Evolutionary conservation across 768 basidiomycete species (phyloP), one percentile per base, ranked within the genome.

Genomic region (Mycena leptocephala): DNA sequence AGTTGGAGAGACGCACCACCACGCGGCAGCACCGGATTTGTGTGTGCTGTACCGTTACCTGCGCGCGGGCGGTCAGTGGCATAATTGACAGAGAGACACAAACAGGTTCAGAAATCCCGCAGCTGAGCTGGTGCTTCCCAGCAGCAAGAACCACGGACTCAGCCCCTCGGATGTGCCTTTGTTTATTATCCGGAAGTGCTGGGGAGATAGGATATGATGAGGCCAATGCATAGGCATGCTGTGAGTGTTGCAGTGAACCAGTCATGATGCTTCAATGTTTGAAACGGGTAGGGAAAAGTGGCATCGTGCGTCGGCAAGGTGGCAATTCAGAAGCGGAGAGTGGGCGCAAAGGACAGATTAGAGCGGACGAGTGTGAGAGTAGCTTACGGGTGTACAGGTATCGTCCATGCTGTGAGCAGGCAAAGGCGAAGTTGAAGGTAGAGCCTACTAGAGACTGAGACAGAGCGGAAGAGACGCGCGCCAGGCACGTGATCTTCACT

Each of bases 81-180:
- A 58, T 78, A 26, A 26, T 63, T 28, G 24, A 32, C 16, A 20
- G 32, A 32, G 10, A 64, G 51, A 37, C 33, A 35, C 33, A 11
- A 30, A 82, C 91, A 66, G 92, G 82, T 98, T 98, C 62, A 97
- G 86, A 90, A 97, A 91, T 0, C 91, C 95, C 0, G 95, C 93
- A 3, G 95, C 94, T 16, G 93, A 91, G 20, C 95, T 95, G 0
- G 95, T 96, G 76, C 93, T 94, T 9, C 98, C 98, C 0, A 99
- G 91, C 8, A 99, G 87, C 39, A 99, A 86, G 81, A 95, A 99
- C 91, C 95, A 94, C 22, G 97, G 96, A 76, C 95, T 97, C 77
- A 99, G 93, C 0, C 98, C 98, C 78, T 97, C 93, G 0, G 95
- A 96, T 0, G 96, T 94, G 46, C 92, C 89, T 28, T 92, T 89